Evolutionary conservation across 768 basidiomycete genomes (phyloP).

Genomic region (Russula foetens): DNA sequence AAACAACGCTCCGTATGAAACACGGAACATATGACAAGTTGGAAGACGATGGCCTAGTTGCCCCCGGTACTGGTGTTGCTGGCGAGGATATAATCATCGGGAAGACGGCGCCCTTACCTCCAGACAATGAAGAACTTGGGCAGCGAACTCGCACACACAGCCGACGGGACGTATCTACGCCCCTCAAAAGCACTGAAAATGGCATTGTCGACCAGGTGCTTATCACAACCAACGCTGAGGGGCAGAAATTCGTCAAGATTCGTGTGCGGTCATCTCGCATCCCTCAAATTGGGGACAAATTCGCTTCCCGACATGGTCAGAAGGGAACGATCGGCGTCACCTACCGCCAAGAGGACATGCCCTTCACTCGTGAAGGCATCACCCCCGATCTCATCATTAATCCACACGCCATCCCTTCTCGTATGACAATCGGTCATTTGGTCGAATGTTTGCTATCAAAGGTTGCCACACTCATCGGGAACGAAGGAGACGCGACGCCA

Average conservation of each 20-base stretch:
- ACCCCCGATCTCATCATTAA: conserved; percentile 98
- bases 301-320: conserved; percentile 98
- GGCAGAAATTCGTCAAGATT: conserved; percentile 97
- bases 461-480: conserved; percentile 90
- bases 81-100: conserved; percentile 99
- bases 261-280: conserved; percentile 93
- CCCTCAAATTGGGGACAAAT: conserved; percentile 98
- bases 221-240: conserved; percentile 92
- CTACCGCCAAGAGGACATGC: conserved; percentile 99
- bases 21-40: conserved; percentile 98
- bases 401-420: conserved; percentile 98
- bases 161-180: conserved; percentile 93
- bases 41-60: conserved; percentile 93
- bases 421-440: conserved; percentile 99
- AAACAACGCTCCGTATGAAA: conserved; percentile 92
- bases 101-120: conserved; percentile 95
- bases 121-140: conserved; percentile 95
- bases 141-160: conserved; percentile 91
- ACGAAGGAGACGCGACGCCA: conserved; percentile 97
- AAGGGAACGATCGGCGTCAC: conserved; percentile 99
- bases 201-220: conserved; percentile 97
- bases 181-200: conserved; percentile 95
- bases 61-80: conserved; percentile 87
- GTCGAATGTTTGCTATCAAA: conserved; percentile 97
- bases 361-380: conserved; percentile 94